phyloP scores from a whole-genome alignment of 2,329 filamentous ascomycete species.

The Claviceps cyperi region DNA sequence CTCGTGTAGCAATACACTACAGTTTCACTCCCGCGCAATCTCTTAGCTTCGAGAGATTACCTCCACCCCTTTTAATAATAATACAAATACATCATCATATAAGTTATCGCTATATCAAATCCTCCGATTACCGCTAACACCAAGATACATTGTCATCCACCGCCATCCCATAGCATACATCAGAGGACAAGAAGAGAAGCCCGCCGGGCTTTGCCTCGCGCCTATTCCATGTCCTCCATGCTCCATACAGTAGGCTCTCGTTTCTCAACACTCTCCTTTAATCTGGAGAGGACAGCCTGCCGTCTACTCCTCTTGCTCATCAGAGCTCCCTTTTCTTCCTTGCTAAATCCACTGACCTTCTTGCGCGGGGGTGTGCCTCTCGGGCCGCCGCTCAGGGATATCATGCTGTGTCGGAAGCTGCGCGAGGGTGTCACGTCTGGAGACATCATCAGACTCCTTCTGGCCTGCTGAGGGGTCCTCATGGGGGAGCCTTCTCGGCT shows the following conservation, averaged over 20 bases:
- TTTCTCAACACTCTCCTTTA: conserved; percentile 34
- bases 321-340: conserved; percentile 41
- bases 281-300: conserved; percentile 35
- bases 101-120: background rate
- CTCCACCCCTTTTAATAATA: too few relatives aligned
- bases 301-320: conserved; percentile 39
- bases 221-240: conserved; percentile 31
- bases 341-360: conserved; percentile 47
- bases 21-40: too few relatives aligned
- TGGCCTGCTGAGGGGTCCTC: conserved; percentile 22
- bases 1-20: too few relatives aligned
- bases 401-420: conserved; percentile 24
- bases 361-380: conserved; percentile 37
- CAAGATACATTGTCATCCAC: background rate
- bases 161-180: conserved; percentile 12
- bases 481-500: conserved; percentile 30
- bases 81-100: conserved; percentile 1
- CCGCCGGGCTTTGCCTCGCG: background rate
- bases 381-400: conserved; percentile 26
- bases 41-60: too few relatives aligned
- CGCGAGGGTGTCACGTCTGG: conserved; percentile 29
- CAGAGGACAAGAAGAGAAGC: background rate
- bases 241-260: conserved; percentile 35
- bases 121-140: too few relatives aligned
- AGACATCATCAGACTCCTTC: conserved; percentile 24